Percentiles rank a stretch among this genome's conserved stretches.
Evolutionary conservation across 768 basidiomycete genomes (phyloP).

Genomic region (Leccinum olivaceopallidum): DNA sequence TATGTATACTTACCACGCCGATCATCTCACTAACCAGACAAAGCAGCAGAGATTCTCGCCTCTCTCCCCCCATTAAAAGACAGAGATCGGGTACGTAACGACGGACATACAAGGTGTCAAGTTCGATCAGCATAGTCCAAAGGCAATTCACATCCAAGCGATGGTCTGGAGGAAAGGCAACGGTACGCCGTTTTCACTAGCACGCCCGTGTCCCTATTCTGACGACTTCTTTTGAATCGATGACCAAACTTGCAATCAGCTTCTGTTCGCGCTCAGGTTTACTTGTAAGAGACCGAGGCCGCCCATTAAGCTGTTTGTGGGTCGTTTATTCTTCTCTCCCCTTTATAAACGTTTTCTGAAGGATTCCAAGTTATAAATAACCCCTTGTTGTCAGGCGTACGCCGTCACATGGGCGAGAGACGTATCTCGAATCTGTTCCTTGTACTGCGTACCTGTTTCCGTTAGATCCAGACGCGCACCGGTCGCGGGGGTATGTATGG

Average conservation of each 20-base stretch:
- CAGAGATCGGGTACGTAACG: not conserved
- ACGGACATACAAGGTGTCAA: not conserved
- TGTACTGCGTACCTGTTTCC: not conserved
- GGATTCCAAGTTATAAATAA: not conserved
- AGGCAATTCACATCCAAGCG: not conserved
- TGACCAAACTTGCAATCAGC: not conserved
- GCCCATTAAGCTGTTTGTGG: not conserved
- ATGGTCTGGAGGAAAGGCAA: not conserved
- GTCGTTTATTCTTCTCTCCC: not conserved
- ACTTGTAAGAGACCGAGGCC: not conserved
- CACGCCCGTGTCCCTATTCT: not conserved
- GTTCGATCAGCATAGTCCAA: not conserved
- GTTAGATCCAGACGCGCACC: not conserved
- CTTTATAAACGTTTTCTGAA: not conserved
- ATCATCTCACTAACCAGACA: conserved; percentile 53
- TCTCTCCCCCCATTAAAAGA: conserved; percentile 31
- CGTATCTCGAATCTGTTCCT: not conserved
- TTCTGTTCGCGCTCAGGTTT: not conserved
- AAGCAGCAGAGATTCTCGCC: conserved; percentile 92
- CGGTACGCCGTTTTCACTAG: not conserved
- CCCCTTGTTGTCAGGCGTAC: not conserved
- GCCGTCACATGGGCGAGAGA: not conserved
- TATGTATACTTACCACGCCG: conserved; percentile 1
- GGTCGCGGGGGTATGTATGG: not conserved
- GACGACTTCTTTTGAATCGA: not conserved